A percentile compares a stretch with the other conserved stretches of the same genome.
phyloP scores from a whole-genome alignment of 176 grass and related monocot genomes.

The Juncus effusus region DNA sequence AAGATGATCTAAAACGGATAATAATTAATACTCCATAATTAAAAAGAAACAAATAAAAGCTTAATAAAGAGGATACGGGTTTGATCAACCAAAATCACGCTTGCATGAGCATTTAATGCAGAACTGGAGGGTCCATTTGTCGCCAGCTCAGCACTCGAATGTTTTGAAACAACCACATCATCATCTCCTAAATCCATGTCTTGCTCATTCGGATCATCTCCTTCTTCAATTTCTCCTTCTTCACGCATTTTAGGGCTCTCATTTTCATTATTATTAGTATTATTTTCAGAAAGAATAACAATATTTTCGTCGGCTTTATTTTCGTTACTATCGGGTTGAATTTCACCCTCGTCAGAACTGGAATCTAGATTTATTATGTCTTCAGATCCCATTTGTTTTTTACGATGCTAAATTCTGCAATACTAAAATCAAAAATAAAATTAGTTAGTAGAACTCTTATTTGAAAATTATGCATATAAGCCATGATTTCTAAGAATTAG shows the following conservation, averaged over 20 bases:
- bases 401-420: not conserved
- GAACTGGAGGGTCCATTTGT: slow-evolving; percentile 5
- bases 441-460: not conserved
- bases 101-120: slow-evolving; percentile 14
- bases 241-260: slow-evolving; percentile 16
- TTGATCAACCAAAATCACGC: slow-evolving; percentile 37
- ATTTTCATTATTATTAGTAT: slow-evolving; percentile 24
- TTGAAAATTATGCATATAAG: too few relatives aligned
- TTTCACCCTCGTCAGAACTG: slow-evolving; percentile 28
- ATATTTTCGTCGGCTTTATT: slow-evolving; percentile 17
- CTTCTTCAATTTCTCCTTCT: slow-evolving; percentile 42
- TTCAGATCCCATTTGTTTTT: slow-evolving; percentile 33
- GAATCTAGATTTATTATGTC: slow-evolving; percentile 60
- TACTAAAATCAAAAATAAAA: not conserved
- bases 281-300: not conserved
- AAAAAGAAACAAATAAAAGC: slow-evolving; percentile 19
- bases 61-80: slow-evolving; percentile 62
- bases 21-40: not conserved
- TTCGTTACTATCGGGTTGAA: not conserved
- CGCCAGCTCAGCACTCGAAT: slow-evolving; percentile 30
- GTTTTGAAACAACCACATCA: slow-evolving; percentile 33
- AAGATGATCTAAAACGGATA: not conserved
- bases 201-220: slow-evolving; percentile 41
- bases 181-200: slow-evolving; percentile 89
- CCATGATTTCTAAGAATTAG: too few relatives aligned